phyloP scores from a whole-genome alignment of 2,329 filamentous ascomycete genomes.

The Fusarium luffae region DNA sequence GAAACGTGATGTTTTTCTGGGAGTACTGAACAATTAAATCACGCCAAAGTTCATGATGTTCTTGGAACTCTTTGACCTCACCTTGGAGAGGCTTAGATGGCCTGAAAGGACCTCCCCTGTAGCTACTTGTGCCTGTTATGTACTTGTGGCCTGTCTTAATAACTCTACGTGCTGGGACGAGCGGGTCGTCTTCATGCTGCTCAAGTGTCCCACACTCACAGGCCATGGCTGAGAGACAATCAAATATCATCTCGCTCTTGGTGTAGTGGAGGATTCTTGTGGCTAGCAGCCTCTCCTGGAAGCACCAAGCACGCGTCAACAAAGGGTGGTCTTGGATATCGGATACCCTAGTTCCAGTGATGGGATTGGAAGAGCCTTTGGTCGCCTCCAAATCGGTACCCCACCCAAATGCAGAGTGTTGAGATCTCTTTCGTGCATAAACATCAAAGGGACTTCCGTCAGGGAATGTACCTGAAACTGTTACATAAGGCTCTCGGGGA shows the following conservation, averaged over 20 bases:
- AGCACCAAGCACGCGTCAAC: constrained; percentile 45
- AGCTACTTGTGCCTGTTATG: constrained; percentile 19
- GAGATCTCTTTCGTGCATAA: constrained; percentile 19
- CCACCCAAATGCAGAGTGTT: constrained; percentile 34
- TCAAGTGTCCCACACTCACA: constrained; percentile 44
- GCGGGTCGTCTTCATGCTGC: constrained; percentile 24
- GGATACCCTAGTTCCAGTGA: neutral
- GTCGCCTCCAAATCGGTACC: neutral
- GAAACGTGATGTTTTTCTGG: constrained; percentile 35
- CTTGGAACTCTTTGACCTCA: constrained; percentile 7
- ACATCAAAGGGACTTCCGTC: constrained; percentile 26
- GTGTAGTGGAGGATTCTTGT: constrained; percentile 47
- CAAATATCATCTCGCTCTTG: constrained; percentile 41
- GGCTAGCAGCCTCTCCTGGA: constrained; percentile 47
- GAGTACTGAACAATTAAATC: constrained; percentile 43
- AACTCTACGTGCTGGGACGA: constrained; percentile 33
- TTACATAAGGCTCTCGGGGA: constrained; percentile 18
- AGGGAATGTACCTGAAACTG: constrained; percentile 16
- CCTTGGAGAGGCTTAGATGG: neutral
- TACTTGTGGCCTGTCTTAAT: constrained; percentile 40
- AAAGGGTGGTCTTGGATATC: constrained; percentile 32
- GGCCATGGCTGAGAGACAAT: constrained; percentile 37
- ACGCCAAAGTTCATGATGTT: constrained; percentile 39
- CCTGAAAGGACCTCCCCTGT: neutral
- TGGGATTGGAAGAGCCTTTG: constrained; percentile 22